Evolutionary conservation across 441 rosid genomes (phyloP), one percentile per base, ranked within the genome.

Genomic region (Cnidoscolus chayamansa): DNA sequence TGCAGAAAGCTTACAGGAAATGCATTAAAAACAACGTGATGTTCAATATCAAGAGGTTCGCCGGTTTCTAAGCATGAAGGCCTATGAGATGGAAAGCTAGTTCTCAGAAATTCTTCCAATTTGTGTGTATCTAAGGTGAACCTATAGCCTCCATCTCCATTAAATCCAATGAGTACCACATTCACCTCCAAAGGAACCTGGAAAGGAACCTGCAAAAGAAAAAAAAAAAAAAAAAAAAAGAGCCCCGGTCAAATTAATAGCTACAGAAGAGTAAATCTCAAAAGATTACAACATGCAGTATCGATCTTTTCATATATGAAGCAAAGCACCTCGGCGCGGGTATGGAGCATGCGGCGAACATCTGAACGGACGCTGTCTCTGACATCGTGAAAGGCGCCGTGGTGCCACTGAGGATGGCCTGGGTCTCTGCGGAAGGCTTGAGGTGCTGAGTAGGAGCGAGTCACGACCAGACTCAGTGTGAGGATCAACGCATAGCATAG

Each of bases 361-460:
- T 91, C 95, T 69, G 97, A 91, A 82, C 97, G 89, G 76, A 92
- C 92, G 74, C 90, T 79, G 43, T 85, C 95, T 57, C 87, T 67
- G 79, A 93, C 98, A 68, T 93, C 99, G 74, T 86, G 98, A 78
- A 95, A 93, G 49, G 99, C 98, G 32, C 92, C 86, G 80, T 95
- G 99, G 84, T 95, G 99, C 99, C 99, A 92, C 68, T 90, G 97
- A 65, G 96, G 83, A 65, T 92, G 99, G 43, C 97, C 96, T 1
- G 98, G 94, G 59, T 91, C 98, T 70, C 96, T 78, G 80, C 92
- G 77, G 91, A 95, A 93, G 31, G 99, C 82, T 71, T 91, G 86
- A 60, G 79, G 82, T 71, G 84, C 93, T 58, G 97, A 84, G 63
- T 86, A 83, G 65, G 86, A 78, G 25, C 43, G 84, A 78, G 72